A percentile compares a stretch with the other conserved stretches of the same genome.
phyloP scores from a whole-genome alignment of 345 rosid genomes.

The Acer yangbiense region DNA sequence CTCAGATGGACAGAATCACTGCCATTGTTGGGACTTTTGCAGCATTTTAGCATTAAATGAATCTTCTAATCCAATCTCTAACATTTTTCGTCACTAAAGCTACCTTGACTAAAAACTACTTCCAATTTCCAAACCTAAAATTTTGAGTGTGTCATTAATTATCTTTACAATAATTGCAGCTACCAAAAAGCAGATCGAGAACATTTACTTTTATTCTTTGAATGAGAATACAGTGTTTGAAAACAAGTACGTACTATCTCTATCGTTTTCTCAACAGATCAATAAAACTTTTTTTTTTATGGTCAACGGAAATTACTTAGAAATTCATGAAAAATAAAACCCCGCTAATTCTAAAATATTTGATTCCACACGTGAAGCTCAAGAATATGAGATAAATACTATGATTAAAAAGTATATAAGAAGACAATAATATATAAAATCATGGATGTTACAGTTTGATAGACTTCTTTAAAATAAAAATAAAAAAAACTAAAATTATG shows the following conservation, averaged over 20 bases:
- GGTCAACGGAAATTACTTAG: not conserved
- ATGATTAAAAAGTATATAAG: too few species aligned
- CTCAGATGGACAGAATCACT: conserved; percentile 17
- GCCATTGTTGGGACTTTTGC: conserved; percentile 1
- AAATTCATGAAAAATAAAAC: not conserved
- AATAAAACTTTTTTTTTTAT: too few species aligned
- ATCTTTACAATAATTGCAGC: not conserved
- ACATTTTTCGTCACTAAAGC: not conserved
- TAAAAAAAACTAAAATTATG: too few species aligned
- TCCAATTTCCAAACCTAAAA: not conserved
- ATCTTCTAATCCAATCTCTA: not conserved
- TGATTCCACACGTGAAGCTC: too few species aligned
- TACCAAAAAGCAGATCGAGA: not conserved
- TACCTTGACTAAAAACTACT: not conserved
- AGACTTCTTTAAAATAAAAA: too few species aligned
- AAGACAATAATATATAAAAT: too few species aligned
- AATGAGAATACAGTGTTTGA: not conserved
- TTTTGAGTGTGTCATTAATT: not conserved
- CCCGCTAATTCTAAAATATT: too few species aligned
- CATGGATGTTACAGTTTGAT: too few species aligned
- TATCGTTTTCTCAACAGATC: not conserved
- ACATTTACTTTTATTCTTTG: not conserved
- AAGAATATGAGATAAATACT: too few species aligned
- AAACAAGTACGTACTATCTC: not conserved
- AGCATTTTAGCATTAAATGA: not conserved